Conservation (phyloP, 108 stramenopile genomes). For the Hondaea fermentalgiana region DNA sequence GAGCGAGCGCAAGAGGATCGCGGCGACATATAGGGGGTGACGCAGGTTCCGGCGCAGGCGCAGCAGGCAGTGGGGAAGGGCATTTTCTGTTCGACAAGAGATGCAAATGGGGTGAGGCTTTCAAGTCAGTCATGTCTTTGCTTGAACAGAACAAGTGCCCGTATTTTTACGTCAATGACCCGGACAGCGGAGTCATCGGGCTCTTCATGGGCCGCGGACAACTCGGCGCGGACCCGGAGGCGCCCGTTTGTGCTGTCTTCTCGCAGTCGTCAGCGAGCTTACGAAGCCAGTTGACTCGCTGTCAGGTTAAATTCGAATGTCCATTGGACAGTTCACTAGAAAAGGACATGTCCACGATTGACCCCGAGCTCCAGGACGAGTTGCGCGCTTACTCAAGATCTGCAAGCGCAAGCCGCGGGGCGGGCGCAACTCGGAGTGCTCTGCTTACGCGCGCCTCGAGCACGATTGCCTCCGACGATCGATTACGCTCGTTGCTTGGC, state of each 20-base stretch:
- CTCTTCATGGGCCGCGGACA: neutral
- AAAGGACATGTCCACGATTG: neutral
- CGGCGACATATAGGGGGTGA: neutral
- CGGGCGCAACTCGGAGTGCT: neutral
- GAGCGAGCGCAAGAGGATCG: neutral
- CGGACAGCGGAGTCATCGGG: neutral
- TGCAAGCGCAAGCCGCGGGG: neutral
- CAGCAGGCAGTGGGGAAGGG: neutral
- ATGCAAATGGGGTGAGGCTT: neutral
- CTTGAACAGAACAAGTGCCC: neutral
- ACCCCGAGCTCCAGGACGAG: neutral
- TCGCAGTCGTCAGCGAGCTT: neutral
- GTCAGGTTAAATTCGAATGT: neutral
- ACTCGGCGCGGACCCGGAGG: neutral
- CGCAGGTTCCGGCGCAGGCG: neutral
- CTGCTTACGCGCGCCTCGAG: neutral
- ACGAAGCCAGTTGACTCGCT: neutral
- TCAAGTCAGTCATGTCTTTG: neutral
- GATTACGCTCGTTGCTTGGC: neutral
- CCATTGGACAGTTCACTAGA: neutral
- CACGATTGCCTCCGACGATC: neutral
- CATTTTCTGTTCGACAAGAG: neutral
- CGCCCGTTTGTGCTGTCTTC: neutral
- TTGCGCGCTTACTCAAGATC: neutral
- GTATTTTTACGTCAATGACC: neutral